phyloP scores from a whole-genome alignment of 2,329 filamentous ascomycete genomes.

The Fusarium odoratissimum region DNA sequence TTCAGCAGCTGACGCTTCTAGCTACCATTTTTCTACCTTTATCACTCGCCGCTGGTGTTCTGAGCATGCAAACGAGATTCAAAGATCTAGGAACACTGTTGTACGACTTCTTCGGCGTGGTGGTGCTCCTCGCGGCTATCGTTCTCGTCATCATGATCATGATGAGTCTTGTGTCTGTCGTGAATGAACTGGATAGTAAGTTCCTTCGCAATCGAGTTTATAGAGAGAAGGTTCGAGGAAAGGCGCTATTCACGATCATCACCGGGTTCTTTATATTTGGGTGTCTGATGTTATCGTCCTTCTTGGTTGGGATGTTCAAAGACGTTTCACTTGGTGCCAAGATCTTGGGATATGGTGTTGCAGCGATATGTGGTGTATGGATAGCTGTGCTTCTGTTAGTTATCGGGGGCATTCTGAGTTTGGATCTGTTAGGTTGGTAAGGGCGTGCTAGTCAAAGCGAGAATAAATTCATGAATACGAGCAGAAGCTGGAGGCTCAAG shows the following conservation, averaged over 20 bases:
- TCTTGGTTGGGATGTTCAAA: neutral
- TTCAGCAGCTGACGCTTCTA: accelerated
- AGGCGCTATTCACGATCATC: accelerated
- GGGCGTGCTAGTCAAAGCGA: neutral
- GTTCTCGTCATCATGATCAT: neutral
- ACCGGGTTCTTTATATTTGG: neutral
- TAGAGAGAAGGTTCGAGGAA: neutral
- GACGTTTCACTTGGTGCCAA: accelerated
- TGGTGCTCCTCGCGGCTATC: neutral
- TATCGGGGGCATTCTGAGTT: no score
- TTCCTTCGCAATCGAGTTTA: accelerated
- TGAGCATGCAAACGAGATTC: neutral
- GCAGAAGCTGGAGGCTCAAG: accelerated
- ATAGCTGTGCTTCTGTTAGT: neutral
- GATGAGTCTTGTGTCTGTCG: accelerated
- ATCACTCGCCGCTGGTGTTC: accelerated
- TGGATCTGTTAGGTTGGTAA: no score
- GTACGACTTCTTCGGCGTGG: neutral
- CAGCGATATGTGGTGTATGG: neutral
- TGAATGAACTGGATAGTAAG: accelerated
- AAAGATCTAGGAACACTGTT: accelerated
- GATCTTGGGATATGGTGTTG: accelerated
- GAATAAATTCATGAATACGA: neutral
- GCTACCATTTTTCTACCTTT: accelerated
- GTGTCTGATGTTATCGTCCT: accelerated